phyloP scores from a whole-genome alignment of 352 stramenopile genomes.

The Phytopythium boreale region DNA sequence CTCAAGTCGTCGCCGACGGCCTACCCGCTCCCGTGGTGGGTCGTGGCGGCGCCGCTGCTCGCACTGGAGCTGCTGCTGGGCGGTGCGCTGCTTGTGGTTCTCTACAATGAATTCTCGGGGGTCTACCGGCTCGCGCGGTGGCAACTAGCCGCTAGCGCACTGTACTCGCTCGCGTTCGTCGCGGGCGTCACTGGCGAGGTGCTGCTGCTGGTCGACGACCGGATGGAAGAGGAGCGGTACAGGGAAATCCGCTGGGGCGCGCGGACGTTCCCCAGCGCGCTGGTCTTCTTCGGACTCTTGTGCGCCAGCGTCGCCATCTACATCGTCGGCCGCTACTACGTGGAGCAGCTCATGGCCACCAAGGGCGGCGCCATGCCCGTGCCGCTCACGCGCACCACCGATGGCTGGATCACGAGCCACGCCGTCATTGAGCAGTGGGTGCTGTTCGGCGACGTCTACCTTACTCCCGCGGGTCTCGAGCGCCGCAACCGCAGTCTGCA shows the following conservation, averaged over 20 bases:
- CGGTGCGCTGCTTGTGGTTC: constrained; percentile 46
- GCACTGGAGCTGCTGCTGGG: constrained; percentile 62
- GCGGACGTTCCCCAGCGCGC: constrained; percentile 67
- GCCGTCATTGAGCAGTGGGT: constrained; percentile 81
- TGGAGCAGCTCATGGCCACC: constrained; percentile 79
- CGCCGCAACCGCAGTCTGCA: constrained; percentile 41
- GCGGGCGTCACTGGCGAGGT: constrained; percentile 58
- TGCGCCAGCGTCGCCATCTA: constrained; percentile 75
- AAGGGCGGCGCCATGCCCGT: constrained; percentile 76
- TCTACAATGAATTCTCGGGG: constrained; percentile 77
- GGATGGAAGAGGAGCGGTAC: constrained; percentile 14
- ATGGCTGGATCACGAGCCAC: constrained; percentile 82
- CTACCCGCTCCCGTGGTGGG: constrained; percentile 69
- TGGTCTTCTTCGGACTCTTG: constrained; percentile 78
- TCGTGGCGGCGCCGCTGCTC: constrained; percentile 65
- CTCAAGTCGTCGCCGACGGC: constrained; percentile 11
- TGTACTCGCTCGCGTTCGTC: constrained; percentile 71
- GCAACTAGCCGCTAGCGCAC: constrained; percentile 67
- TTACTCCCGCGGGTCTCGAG: constrained; percentile 61
- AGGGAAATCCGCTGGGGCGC: constrained; percentile 72
- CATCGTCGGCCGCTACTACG: constrained; percentile 75
- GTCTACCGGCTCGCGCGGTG: constrained; percentile 73
- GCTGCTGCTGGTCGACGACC: constrained; percentile 56
- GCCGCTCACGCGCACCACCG: constrained; percentile 64
- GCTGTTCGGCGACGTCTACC: constrained; percentile 73